Percentiles rank a stretch among this genome's conserved stretches.
Evolutionary conservation across 2,329 filamentous ascomycete species (phyloP).

Genomic region (Epichloe scottii): DNA sequence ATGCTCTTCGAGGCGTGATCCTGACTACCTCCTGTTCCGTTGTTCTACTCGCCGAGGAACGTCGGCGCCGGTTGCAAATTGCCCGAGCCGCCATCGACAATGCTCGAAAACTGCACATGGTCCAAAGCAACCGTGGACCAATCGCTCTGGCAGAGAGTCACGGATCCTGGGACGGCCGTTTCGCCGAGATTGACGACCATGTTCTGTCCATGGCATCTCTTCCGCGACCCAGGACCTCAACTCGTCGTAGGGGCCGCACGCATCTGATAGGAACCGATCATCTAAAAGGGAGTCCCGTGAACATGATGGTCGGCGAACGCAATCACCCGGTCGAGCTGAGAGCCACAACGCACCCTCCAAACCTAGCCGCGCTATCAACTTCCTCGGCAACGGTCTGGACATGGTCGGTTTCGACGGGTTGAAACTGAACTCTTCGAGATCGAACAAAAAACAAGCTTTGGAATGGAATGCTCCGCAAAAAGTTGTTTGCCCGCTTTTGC

Average conservation of each 20-base stretch:
- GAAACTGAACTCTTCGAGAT: background rate
- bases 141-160: conserved; percentile 16
- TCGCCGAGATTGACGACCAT: conserved; percentile 13
- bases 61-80: conserved; percentile 39
- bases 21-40: conserved; percentile 46
- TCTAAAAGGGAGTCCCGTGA: background rate
- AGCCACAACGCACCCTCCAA: background rate
- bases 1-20: conserved; percentile 41
- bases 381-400: background rate
- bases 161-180: conserved; percentile 8
- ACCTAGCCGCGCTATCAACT: background rate
- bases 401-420: conserved; percentile 3
- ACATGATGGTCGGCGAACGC: background rate
- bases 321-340: background rate
- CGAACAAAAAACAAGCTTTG: background rate
- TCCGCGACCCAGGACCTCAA: conserved; percentile 11
- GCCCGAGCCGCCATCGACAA: conserved; percentile 38
- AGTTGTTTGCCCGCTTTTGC: background rate
- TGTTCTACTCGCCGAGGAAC: conserved; percentile 42
- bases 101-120: conserved; percentile 35
- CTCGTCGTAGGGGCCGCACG: conserved; percentile 16
- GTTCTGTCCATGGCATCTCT: conserved; percentile 10
- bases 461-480: conserved; percentile 1
- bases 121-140: conserved; percentile 19
- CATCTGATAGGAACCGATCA: conserved; percentile 1